Evolutionary conservation across 441 rosid genomes (phyloP).

Genomic region (Pelargonium citronellum): DNA sequence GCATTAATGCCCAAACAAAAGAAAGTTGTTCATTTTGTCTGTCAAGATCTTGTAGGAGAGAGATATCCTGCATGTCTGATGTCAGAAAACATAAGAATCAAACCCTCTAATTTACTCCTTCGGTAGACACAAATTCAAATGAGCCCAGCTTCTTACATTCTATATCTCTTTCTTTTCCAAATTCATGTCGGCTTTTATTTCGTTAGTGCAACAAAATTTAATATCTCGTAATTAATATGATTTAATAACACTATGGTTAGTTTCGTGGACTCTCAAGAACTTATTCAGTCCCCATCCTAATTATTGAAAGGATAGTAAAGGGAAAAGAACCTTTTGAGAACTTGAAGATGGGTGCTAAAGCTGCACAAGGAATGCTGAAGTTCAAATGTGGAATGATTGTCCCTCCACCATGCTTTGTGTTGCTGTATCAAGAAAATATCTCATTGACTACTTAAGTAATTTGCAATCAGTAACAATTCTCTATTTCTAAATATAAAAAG

Average conservation of each 20-base stretch:
- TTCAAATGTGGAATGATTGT: slow-evolving; percentile 80
- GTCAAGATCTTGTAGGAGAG: slow-evolving; percentile 58
- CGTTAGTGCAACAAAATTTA: too few species aligned
- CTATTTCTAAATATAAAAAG: too few species aligned
- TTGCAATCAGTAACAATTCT: neutral
- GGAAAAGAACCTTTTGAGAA: slow-evolving; percentile 61
- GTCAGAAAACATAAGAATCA: slow-evolving; percentile 9
- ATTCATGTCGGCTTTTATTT: neutral
- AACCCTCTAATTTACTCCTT: slow-evolving; percentile 2
- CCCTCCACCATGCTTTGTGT: slow-evolving; percentile 87
- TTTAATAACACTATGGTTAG: neutral
- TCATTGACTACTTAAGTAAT: slow-evolving; percentile 12
- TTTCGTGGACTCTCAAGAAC: neutral
- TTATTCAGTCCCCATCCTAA: too few species aligned
- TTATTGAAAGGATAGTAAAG: neutral
- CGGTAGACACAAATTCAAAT: neutral
- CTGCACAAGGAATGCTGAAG: slow-evolving; percentile 87
- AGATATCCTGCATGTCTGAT: slow-evolving; percentile 53
- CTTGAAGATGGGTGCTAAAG: slow-evolving; percentile 66
- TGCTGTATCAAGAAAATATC: slow-evolving; percentile 46
- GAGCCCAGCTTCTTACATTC: neutral
- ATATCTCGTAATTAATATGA: neutral
- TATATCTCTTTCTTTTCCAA: neutral
- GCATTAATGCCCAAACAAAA: slow-evolving; percentile 81
- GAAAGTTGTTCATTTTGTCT: slow-evolving; percentile 55